Percentiles rank a stretch among this genome's conserved stretches.
Evolutionary conservation across 176 grass and related monocot genomes (phyloP).

Genomic region (Aegilops tauschii): DNA sequence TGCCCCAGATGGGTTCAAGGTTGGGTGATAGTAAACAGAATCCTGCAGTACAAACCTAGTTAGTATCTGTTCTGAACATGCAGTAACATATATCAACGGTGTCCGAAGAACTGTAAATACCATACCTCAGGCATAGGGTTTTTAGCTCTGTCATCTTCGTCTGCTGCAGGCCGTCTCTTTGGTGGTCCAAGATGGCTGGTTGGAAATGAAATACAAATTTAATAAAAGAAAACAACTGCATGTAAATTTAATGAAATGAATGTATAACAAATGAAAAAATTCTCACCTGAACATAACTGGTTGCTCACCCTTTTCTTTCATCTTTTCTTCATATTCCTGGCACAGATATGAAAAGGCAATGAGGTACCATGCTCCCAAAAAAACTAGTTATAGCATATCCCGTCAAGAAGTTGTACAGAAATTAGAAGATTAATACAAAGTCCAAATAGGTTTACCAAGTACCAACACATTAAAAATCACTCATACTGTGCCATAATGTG

Average conservation of each 20-base stretch:
- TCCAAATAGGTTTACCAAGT: background rate
- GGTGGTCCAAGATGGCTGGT: slow-evolving; percentile 84
- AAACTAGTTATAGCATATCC: background rate
- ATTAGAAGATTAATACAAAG: slow-evolving; percentile 26
- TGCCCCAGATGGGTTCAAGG: slow-evolving; percentile 83
- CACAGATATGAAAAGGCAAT: slow-evolving; percentile 29
- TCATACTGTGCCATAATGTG: background rate
- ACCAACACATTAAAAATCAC: background rate
- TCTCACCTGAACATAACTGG: slow-evolving; percentile 95
- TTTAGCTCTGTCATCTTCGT: slow-evolving; percentile 78
- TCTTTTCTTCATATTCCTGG: slow-evolving; percentile 97
- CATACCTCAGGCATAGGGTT: slow-evolving; percentile 81
- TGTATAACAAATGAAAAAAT: slow-evolving; percentile 22
- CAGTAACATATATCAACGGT: background rate
- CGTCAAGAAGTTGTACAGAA: background rate
- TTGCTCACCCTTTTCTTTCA: slow-evolving; percentile 93
- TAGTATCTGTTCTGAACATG: slow-evolving; percentile 26
- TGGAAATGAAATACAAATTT: slow-evolving; percentile 21
- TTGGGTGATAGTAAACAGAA: slow-evolving; percentile 90
- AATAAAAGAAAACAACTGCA: slow-evolving; percentile 25
- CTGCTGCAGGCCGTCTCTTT: slow-evolving; percentile 61
- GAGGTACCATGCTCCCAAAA: background rate
- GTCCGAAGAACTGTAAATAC: slow-evolving; percentile 2
- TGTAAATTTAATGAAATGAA: slow-evolving; percentile 35
- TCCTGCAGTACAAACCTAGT: slow-evolving; percentile 50